Conservation (phyloP, 768 basidiomycete species). For the Tubosaeta brunneosetosa region DNA sequence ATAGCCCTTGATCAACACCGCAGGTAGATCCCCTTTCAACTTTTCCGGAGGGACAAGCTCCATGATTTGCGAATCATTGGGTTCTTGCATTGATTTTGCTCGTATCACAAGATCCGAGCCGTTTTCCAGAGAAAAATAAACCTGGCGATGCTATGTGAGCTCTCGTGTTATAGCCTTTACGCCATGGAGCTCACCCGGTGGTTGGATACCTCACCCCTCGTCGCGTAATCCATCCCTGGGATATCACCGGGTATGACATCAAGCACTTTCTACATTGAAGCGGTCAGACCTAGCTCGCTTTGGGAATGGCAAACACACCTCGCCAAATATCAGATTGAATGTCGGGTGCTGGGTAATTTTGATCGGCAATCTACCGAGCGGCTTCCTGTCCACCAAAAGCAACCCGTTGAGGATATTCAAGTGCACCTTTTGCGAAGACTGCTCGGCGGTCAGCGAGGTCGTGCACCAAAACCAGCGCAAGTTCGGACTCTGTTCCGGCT, state of each 20-base stretch:
- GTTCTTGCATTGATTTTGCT: neutral
- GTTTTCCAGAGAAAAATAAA: constrained; percentile 10
- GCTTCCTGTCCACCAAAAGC: constrained; percentile 24
- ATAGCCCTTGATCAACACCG: constrained; percentile 15
- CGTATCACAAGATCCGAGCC: constrained; percentile 9
- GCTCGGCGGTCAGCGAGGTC: neutral
- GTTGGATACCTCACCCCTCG: constrained; percentile 11
- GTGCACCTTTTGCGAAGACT: constrained; percentile 8
- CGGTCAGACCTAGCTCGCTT: neutral
- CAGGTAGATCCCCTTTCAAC: constrained; percentile 24
- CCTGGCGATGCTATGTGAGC: neutral
- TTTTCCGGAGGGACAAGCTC: constrained; percentile 21
- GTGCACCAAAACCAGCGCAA: constrained; percentile 17
- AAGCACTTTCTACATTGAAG: constrained; percentile 6
- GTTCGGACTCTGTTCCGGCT: neutral
- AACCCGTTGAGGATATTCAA: constrained; percentile 19
- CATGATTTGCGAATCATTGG: neutral
- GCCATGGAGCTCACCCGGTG: constrained; percentile 12
- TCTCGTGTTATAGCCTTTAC: neutral
- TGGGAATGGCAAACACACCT: constrained; percentile 2
- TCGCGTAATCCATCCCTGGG: constrained; percentile 22
- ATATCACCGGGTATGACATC: constrained; percentile 18
- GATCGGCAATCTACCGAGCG: constrained; percentile 14
- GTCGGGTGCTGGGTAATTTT: constrained; percentile 8
- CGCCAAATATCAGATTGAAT: constrained; percentile 19